These are phyloP conservation scores for Ganoderma leucocontextum DNA, from an alignment of 1,284 basidiomycete species.

Conservation along the genomic window DNA sequence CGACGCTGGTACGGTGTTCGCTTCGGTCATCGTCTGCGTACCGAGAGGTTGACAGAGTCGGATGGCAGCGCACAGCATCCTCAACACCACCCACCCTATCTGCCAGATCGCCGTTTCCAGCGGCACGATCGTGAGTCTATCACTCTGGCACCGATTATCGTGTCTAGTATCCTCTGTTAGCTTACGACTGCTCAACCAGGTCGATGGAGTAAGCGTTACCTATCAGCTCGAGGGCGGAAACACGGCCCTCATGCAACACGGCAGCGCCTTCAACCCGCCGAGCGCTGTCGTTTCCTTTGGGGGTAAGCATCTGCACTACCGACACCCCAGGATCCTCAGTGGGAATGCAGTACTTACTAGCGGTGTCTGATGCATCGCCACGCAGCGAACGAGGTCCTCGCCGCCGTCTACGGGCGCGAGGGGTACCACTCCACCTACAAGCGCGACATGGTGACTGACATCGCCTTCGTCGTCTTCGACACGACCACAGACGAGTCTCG, in stretches of 20 bases:
- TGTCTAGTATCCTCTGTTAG: background rate
- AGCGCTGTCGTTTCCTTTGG: background rate
- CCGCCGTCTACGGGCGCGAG: constrained; percentile 28
- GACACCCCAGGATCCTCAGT: no score
- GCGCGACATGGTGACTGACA: constrained; percentile 27
- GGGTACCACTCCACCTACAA: constrained; percentile 25
- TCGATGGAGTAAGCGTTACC: constrained; percentile 27
- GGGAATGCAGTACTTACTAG: background rate
- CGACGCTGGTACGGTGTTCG: background rate
- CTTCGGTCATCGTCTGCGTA: background rate
- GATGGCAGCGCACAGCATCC: constrained; percentile 2
- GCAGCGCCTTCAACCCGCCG: constrained; percentile 18
- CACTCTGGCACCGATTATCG: background rate
- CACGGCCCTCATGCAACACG: constrained; percentile 15
- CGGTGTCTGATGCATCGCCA: no score
- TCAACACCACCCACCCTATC: constrained; percentile 25
- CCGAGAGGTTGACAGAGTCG: background rate
- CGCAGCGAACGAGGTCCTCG: constrained; percentile 26
- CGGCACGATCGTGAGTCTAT: constrained; percentile 21
- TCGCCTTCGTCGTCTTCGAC: constrained; percentile 31
- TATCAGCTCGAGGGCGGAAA: constrained; percentile 21
- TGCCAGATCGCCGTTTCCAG: constrained; percentile 20
- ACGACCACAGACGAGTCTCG: constrained; percentile 15
- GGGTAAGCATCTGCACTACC: background rate
- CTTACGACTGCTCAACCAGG: constrained; percentile 5